phyloP scores from a whole-genome alignment of 305 asterid species.

The Fraxinus greggii region DNA sequence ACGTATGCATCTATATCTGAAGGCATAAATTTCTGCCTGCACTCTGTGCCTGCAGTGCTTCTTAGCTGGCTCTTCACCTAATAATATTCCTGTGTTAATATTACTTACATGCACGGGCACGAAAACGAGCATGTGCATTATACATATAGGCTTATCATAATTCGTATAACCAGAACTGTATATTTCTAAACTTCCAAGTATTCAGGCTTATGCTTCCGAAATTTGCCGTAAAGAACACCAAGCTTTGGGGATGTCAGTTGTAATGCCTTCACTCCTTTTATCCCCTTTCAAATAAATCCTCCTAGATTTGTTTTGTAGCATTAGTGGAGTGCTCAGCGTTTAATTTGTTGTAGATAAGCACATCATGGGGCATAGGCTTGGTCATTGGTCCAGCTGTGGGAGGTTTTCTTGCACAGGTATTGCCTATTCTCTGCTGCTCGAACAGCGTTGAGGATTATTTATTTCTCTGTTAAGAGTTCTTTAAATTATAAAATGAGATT shows the following conservation, averaged over 20 bases:
- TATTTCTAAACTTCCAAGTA: slow-evolving; percentile 9
- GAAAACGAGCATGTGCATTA: neutral
- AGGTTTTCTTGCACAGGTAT: slow-evolving; percentile 86
- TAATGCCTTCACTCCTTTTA: slow-evolving; percentile 36
- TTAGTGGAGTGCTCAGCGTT: neutral
- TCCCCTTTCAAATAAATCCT: neutral
- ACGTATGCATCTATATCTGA: neutral
- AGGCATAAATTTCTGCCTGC: neutral
- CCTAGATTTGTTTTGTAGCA: neutral
- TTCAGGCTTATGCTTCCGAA: slow-evolving; percentile 76
- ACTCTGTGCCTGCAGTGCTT: neutral
- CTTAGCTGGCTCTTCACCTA: neutral
- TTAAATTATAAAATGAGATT: neutral
- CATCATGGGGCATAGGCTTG: slow-evolving; percentile 91
- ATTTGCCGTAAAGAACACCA: slow-evolving; percentile 76
- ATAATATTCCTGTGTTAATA: neutral
- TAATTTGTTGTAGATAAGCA: slow-evolving; percentile 54
- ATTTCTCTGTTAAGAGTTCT: neutral
- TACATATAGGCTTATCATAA: neutral
- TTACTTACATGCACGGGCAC: neutral
- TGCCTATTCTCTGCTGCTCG: slow-evolving; percentile 1
- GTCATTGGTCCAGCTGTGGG: slow-evolving; percentile 91
- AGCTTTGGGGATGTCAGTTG: slow-evolving; percentile 77
- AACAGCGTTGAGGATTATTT: neutral
- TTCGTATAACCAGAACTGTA: neutral